Percentiles rank a stretch among this genome's conserved stretches.
Conservation (phyloP, 1,284 basidiomycete species). For the Apiotrichum montevideense region DNA sequence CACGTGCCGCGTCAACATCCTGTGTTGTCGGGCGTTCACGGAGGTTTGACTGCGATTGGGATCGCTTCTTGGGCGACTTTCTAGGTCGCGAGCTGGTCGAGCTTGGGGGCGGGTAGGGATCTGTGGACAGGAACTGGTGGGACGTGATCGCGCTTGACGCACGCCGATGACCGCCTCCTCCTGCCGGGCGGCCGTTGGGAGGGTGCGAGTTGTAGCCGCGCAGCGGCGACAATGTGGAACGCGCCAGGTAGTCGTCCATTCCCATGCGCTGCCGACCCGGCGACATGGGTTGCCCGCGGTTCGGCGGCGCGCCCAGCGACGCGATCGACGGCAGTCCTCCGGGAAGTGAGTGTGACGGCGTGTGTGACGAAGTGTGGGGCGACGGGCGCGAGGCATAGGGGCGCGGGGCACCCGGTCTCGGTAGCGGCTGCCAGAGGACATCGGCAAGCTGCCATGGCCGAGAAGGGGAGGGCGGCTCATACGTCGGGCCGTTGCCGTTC, state of each 20-base stretch:
- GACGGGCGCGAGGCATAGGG: conserved; percentile 3
- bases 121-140: conserved; percentile 12
- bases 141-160: conserved; percentile 10
- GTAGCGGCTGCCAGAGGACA: conserved; percentile 42
- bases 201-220: background rate
- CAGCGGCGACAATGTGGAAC: conserved; percentile 11
- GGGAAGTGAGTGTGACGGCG: conserved; percentile 16
- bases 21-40: conserved; percentile 28
- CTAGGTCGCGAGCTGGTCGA: conserved; percentile 16
- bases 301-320: conserved; percentile 1
- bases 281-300: background rate
- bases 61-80: conserved; percentile 32
- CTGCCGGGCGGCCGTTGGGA: background rate
- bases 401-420: conserved; percentile 25
- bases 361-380: conserved; percentile 8
- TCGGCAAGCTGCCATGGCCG: conserved; percentile 44
- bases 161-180: conserved; percentile 11
- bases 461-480: conserved; percentile 40
- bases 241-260: conserved; percentile 16
- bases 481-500: conserved; percentile 19
- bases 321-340: conserved; percentile 10
- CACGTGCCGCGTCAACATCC: conserved; percentile 44
- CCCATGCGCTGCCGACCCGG: conserved; percentile 3
- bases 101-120: conserved; percentile 14
- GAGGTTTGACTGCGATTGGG: conserved; percentile 35